phyloP scores from a whole-genome alignment of 106 monocot genomes.

The Dendrobium nobile region DNA sequence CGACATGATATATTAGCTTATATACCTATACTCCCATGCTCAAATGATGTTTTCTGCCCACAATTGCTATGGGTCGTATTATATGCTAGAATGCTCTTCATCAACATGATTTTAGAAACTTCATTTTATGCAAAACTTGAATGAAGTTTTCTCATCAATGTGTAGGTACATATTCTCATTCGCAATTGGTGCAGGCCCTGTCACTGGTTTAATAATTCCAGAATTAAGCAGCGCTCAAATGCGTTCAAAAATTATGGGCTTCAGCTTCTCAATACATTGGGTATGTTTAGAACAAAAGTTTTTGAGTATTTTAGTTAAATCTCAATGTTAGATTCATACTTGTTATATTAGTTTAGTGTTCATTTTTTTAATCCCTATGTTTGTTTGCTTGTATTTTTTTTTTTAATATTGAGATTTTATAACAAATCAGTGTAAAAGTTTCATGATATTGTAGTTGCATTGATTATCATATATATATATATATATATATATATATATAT shows the following conservation, averaged over 20 bases:
- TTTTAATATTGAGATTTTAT: no score
- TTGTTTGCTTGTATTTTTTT: no score
- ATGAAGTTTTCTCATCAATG: constrained; percentile 8
- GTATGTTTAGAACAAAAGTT: constrained; percentile 23
- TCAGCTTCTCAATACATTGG: constrained; percentile 86
- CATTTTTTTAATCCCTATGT: no score
- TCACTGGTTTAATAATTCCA: constrained; percentile 81
- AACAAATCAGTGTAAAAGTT: no score
- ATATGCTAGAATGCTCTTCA: background rate
- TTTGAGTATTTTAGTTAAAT: background rate
- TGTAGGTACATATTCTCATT: constrained; percentile 86
- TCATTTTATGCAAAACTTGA: background rate
- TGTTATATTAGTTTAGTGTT: background rate
- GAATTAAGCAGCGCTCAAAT: constrained; percentile 60
- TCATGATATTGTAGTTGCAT: no score
- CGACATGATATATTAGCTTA: no score
- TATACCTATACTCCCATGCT: no score
- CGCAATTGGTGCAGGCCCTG: constrained; percentile 82
- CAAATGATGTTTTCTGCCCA: no score
- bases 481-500: no score
- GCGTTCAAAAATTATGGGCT: constrained; percentile 66
- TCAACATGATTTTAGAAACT: background rate
- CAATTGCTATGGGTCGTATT: background rate
- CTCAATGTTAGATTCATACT: background rate
- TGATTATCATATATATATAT: no score